A percentile compares a stretch with the other conserved stretches of the same genome.
Evolutionary conservation across 257 asterid species (phyloP).

Genomic region (Solanum sejunctum): DNA sequence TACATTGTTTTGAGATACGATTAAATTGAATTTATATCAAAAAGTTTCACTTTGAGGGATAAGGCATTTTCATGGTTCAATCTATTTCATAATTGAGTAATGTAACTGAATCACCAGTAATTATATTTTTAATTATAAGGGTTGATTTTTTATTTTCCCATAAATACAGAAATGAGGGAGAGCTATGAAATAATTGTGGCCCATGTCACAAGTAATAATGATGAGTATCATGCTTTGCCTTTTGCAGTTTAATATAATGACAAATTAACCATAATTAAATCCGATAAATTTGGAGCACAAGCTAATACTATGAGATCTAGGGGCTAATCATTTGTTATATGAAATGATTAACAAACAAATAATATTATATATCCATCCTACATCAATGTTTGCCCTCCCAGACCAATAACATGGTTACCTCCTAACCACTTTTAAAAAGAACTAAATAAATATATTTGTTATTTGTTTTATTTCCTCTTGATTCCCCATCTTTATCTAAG

Average conservation of each 20-base stretch:
- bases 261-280: background rate
- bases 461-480: background rate
- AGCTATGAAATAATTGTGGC: background rate
- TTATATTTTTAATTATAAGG: background rate
- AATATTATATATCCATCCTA: background rate
- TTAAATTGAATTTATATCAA: fast-evolving
- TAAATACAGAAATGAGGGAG: background rate
- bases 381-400: background rate
- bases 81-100: too few species aligned
- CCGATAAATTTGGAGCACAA: background rate
- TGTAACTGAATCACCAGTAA: too few species aligned
- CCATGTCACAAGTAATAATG: background rate
- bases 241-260: background rate
- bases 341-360: background rate
- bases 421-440: background rate
- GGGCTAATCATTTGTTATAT: background rate
- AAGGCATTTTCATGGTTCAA: background rate
- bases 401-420: background rate
- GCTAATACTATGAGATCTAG: background rate
- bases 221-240: background rate
- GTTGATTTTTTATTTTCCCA: background rate
- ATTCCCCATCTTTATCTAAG: background rate
- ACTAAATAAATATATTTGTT: background rate
- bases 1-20: fast-evolving
- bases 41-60: background rate